Evolutionary conservation across 2,329 filamentous ascomycete species (phyloP).

Genomic region (Neofusicoccum laricinum): DNA sequence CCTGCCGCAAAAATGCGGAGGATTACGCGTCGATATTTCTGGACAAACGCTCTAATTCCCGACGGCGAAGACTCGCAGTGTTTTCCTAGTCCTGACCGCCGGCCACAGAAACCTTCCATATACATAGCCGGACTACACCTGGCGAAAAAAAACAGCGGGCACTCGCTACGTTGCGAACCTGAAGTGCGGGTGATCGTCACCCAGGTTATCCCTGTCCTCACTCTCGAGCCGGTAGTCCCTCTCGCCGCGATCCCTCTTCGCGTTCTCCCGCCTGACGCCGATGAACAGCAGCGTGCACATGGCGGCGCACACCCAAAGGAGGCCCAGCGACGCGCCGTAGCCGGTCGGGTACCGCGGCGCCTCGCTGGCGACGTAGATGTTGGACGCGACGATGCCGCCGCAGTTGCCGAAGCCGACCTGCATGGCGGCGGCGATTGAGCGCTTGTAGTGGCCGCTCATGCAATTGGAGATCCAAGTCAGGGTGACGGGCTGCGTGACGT

Average conservation of each 20-base stretch:
- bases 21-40: too few relatives aligned
- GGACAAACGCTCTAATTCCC: too few relatives aligned
- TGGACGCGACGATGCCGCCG: slow-evolving; percentile 31
- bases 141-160: too few relatives aligned
- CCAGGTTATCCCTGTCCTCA: slow-evolving; percentile 47
- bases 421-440: slow-evolving; percentile 30
- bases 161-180: slow-evolving; percentile 36
- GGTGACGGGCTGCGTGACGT: slow-evolving; percentile 54
- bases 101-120: too few relatives aligned
- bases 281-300: slow-evolving; percentile 41
- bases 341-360: slow-evolving; percentile 36
- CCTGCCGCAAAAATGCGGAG: too few relatives aligned
- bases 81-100: background rate
- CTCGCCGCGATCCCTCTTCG: slow-evolving; percentile 45
- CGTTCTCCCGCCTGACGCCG: slow-evolving; percentile 45
- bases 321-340: slow-evolving; percentile 34
- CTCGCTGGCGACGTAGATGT: slow-evolving; percentile 36
- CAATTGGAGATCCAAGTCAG: slow-evolving; percentile 59
- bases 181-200: slow-evolving; percentile 52
- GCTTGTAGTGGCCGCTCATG: slow-evolving; percentile 37
- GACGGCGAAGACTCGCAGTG: too few relatives aligned
- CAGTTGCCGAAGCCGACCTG: slow-evolving; percentile 30
- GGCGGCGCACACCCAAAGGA: slow-evolving; percentile 46
- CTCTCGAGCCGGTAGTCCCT: slow-evolving; percentile 43
- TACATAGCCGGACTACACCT: too few relatives aligned